Conservation (phyloP, 441 rosid species). For the Arabidopsis lyrata region DNA sequence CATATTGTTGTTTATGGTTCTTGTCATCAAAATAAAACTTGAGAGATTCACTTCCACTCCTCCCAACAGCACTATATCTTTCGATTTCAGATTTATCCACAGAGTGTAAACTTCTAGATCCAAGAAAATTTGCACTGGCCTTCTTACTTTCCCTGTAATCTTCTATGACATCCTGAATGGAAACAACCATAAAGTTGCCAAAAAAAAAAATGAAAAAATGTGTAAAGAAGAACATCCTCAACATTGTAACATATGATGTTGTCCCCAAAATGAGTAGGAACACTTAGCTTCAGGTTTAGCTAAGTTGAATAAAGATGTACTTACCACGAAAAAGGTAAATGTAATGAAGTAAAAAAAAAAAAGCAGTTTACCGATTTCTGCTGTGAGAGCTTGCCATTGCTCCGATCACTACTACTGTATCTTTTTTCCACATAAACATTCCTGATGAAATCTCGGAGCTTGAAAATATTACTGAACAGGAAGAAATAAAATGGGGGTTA, state of each 20-base stretch:
- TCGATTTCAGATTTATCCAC: constrained; percentile 51
- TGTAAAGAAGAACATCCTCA: constrained; percentile 12
- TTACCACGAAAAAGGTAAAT: background rate
- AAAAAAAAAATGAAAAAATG: background rate
- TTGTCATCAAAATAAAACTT: constrained; percentile 61
- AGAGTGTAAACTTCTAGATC: constrained; percentile 53
- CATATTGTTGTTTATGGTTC: constrained; percentile 55
- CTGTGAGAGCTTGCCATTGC: constrained; percentile 51
- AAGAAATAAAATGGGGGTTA: background rate
- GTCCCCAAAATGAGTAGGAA: constrained; percentile 12
- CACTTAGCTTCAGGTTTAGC: constrained; percentile 11
- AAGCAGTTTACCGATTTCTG: constrained; percentile 60
- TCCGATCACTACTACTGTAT: constrained; percentile 58
- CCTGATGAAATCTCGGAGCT: constrained; percentile 81
- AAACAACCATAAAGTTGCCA: constrained; percentile 5
- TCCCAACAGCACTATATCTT: constrained; percentile 49
- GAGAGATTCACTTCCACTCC: constrained; percentile 51
- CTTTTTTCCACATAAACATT: constrained; percentile 80
- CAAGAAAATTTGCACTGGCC: constrained; percentile 41
- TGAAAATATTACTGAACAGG: constrained; percentile 71
- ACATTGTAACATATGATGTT: background rate
- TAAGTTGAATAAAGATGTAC: background rate
- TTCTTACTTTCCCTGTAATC: constrained; percentile 53
- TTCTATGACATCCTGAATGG: constrained; percentile 55
- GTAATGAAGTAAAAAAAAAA: background rate